phyloP scores from a whole-genome alignment of 2,329 filamentous ascomycete genomes.

The Aspergillus alliaceus region DNA sequence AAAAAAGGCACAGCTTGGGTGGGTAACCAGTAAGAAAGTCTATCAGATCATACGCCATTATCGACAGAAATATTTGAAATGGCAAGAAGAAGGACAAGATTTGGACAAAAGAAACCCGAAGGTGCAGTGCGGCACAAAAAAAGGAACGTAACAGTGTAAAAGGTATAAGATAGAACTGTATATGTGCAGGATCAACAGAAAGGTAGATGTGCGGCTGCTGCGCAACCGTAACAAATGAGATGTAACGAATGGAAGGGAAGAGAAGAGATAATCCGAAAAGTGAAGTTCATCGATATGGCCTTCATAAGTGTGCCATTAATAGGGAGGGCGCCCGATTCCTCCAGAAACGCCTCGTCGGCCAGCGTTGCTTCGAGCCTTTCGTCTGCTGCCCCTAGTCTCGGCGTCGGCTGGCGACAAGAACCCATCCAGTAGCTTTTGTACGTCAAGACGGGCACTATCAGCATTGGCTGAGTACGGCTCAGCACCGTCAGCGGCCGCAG shows the following conservation, averaged over 20 bases:
- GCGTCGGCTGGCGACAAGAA: conserved; percentile 31
- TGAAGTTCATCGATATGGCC: neutral
- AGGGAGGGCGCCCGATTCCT: conserved; percentile 36
- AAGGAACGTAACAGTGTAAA: conserved; percentile 9
- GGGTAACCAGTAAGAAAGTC: conserved; percentile 9
- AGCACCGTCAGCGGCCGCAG: conserved; percentile 18
- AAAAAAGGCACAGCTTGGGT: conserved; percentile 4
- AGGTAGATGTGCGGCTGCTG: conserved; percentile 1
- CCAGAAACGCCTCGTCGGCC: conserved; percentile 26
- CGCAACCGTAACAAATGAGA: conserved; percentile 3
- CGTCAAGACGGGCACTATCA: conserved; percentile 27
- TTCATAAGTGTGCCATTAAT: conserved; percentile 18
- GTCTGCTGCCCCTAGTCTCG: conserved; percentile 16
- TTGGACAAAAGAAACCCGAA: conserved; percentile 10
- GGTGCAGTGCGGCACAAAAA: conserved; percentile 14
- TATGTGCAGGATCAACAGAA: conserved; percentile 15
- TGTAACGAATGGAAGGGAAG: neutral
- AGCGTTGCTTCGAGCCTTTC: conserved; percentile 12
- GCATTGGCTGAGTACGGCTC: conserved; percentile 19
- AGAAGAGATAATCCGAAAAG: conserved; percentile 9
- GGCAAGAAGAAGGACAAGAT: neutral
- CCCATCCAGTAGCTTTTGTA: conserved; percentile 38
- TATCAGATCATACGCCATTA: conserved; percentile 10
- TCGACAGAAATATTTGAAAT: neutral
- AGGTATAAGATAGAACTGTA: conserved; percentile 1